Base-by-base conservation (phyloP, 176 grass and related monocot species). In the Metroxylon sagu region DNA sequence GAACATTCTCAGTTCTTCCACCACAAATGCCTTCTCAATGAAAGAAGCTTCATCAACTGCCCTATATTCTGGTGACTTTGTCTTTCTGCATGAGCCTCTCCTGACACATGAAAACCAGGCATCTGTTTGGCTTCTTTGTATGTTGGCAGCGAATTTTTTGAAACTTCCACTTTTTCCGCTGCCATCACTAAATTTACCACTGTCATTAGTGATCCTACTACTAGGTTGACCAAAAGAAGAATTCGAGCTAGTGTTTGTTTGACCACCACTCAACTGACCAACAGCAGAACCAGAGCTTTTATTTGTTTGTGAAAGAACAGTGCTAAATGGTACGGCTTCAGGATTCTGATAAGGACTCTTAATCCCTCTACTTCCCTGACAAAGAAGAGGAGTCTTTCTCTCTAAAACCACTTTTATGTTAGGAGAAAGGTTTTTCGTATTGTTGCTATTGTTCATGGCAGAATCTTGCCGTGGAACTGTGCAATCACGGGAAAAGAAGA, bases 401-500 rank as follows among this genome's bases (percentile, higher is more conserved):
- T 76, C 63, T 61, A 35, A 52, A 65, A 59, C 51, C 12, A 25
- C 52, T 65, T 78, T 73, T 52, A 51, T 64, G 52, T 63, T 49
- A n/a, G 18, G 61, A 29, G 49, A 68, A 52, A 66, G 53, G 51
- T 14, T 54, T 57, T 80, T 54, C 7, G 53, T 53, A 17, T 66
- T 52, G 52, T 80, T 81, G 15, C 48, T 52, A 64, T 65, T 43
- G 10, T 43, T 53, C 25, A 60, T 67, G 61, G 17, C 57, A 64
- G 70, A 74, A 71, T 54, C 67, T 84, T 74, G 81, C 56, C 48
- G 74, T 28, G 69, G 80, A 66, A 60, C 68, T 57, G 65, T 61
- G 14, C 77, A 70, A 74, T 89, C 81, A 67, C 43, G 80, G 27
- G 85, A 89, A 60, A 89, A 89, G 77, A 84, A 89, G 29, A 89